Percentiles rank a stretch among this genome's conserved stretches.
Conservation (phyloP, 208 protist genomes). For the Vickermania ingenoplastis region DNA sequence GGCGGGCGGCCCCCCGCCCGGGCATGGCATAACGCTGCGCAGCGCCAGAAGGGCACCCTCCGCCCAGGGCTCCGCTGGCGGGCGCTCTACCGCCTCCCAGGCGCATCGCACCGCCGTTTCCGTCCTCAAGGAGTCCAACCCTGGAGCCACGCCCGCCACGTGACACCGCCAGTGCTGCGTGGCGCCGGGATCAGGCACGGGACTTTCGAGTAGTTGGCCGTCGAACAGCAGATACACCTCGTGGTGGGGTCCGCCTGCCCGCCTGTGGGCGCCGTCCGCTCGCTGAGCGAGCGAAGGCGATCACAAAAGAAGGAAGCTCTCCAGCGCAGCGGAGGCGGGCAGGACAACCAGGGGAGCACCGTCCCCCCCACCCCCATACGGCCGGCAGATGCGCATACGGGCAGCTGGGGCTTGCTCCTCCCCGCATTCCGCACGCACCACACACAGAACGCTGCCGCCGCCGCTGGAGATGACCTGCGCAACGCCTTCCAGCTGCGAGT, state of each 20-base stretch:
- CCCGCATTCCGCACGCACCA: no score
- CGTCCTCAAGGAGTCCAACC: neutral
- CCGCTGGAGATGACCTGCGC: constrained; percentile 5
- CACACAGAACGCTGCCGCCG: constrained; percentile 5
- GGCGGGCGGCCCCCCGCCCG: neutral
- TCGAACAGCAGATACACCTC: neutral
- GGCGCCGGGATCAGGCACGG: neutral
- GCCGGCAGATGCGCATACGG: no score
- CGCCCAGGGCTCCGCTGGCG: no score
- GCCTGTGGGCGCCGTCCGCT: no score
- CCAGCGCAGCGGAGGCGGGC: no score
- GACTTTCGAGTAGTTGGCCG: neutral
- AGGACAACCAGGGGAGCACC: no score
- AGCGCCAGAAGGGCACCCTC: neutral
- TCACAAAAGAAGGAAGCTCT: no score
- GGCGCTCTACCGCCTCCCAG: neutral
- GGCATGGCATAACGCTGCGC: neutral
- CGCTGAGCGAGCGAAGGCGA: no score
- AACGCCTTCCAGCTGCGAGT: constrained; percentile 6
- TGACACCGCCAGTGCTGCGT: neutral
- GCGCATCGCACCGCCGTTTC: neutral
- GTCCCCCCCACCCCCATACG: no score
- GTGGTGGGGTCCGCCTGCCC: no score
- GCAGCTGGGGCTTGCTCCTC: no score
- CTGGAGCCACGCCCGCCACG: neutral